These are phyloP conservation scores for Xylariomycetidae sp. DNA, from an alignment of 2,329 filamentous ascomycete species.

Conservation along the genomic window DNA sequence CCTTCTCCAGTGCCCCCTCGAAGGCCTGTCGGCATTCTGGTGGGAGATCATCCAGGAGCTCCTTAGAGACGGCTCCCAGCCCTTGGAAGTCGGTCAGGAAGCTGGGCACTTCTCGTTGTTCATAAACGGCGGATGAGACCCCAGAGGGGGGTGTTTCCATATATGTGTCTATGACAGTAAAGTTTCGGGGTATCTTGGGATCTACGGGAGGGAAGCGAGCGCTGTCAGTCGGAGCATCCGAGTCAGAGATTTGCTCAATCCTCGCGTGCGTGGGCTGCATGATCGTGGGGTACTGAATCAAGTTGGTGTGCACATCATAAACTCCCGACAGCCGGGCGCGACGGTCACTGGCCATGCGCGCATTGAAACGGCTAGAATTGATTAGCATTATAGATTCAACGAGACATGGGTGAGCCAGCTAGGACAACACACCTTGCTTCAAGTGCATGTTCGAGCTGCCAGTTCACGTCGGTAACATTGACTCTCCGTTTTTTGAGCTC, in stretches of 20 bases:
- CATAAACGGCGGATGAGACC: conserved; percentile 40
- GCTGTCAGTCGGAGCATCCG: conserved; percentile 22
- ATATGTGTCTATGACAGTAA: conserved; percentile 50
- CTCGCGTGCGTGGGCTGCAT: conserved; percentile 88
- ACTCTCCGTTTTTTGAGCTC: conserved; percentile 81
- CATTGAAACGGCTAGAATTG: conserved; percentile 71
- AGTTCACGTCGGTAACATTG: conserved; percentile 88
- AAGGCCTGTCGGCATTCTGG: conserved; percentile 70
- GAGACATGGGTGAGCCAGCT: neutral
- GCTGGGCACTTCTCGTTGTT: conserved; percentile 37
- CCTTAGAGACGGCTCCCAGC: conserved; percentile 58
- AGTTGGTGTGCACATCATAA: conserved; percentile 93
- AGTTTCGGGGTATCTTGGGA: conserved; percentile 48
- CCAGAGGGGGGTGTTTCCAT: conserved; percentile 48
- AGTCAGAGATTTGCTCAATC: conserved; percentile 62
- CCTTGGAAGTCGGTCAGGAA: conserved; percentile 54
- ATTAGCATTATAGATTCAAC: neutral
- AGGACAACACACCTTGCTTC: conserved; percentile 74
- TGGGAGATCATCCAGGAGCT: conserved; percentile 62
- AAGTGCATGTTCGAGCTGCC: conserved; percentile 91
- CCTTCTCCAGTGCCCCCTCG: conserved; percentile 58
- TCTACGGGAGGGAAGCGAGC: conserved; percentile 44
- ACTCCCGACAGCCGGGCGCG: conserved; percentile 67
- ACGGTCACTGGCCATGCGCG: conserved; percentile 64
- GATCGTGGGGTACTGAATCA: conserved; percentile 78